A percentile compares a stretch with the other conserved stretches of the same genome.
Conservation (phyloP, 2,329 filamentous ascomycete species). For the Acrocalymma vagum region DNA sequence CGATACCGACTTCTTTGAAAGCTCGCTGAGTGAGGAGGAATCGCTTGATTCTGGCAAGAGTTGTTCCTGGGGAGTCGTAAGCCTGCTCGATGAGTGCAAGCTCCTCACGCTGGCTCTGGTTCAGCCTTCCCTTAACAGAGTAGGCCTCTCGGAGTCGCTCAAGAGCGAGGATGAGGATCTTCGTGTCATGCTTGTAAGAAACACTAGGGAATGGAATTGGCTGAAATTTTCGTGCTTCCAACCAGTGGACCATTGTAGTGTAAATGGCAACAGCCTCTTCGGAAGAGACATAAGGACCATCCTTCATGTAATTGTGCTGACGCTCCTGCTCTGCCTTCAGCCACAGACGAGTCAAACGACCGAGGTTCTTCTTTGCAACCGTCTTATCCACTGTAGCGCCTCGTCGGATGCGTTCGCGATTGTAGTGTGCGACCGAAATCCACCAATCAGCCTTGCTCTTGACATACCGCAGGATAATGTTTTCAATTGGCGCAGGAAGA, state of each 20-base stretch:
- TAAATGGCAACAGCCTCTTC: conserved; percentile 99
- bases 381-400: conserved; percentile 99
- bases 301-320: conserved; percentile 99
- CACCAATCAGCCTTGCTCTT: conserved; percentile 99
- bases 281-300: conserved; percentile 96
- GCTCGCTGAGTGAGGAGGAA: conserved; percentile 96
- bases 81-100: conserved; percentile 96
- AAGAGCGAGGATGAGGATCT: conserved; percentile 94
- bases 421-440: conserved; percentile 99
- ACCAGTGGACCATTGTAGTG: conserved; percentile 98
- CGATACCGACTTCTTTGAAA: conserved; percentile 99
- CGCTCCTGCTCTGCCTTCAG: conserved; percentile 97
- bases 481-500: conserved; percentile 94
- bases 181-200: conserved; percentile 99
- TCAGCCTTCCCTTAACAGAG: conserved; percentile 94
- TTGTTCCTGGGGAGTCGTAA: conserved; percentile 97
- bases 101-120: conserved; percentile 97
- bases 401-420: conserved; percentile 93
- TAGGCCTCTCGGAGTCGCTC: conserved; percentile 95
- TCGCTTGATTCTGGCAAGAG: conserved; percentile 93
- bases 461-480: conserved; percentile 97
- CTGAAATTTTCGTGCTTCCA: conserved; percentile 97
- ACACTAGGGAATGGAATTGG: conserved; percentile 99
- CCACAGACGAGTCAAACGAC: conserved; percentile 93
- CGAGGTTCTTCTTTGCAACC: conserved; percentile 98